Evolutionary conservation across 805 yeast genomes (phyloP).

Genomic region (Candida pseudoglaebosa): DNA sequence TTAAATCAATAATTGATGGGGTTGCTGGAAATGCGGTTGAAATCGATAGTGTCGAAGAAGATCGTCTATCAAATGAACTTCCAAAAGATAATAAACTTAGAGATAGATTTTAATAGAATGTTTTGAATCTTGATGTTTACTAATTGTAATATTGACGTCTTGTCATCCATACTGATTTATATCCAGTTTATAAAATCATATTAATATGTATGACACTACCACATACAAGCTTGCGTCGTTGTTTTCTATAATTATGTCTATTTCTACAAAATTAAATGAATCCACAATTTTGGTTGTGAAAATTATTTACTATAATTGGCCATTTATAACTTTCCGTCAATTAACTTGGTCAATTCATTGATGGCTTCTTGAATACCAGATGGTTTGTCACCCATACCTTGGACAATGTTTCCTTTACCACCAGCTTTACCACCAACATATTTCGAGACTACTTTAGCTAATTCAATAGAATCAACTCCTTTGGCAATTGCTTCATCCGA

Average conservation of each 20-base stretch:
- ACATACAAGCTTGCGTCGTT: background rate
- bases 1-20: slow-evolving; percentile 39
- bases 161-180: background rate
- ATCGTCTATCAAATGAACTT: slow-evolving; percentile 31
- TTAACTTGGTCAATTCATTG: slow-evolving; percentile 57
- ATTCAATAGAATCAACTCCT: slow-evolving; percentile 71
- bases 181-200: background rate
- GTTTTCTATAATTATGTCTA: no score
- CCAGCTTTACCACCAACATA: slow-evolving; percentile 96
- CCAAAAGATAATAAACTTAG: slow-evolving; percentile 7
- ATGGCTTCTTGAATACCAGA: slow-evolving; percentile 70
- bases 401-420: slow-evolving; percentile 94
- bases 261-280: background rate
- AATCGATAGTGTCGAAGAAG: slow-evolving; percentile 56
- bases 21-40: slow-evolving; percentile 52
- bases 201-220: no score
- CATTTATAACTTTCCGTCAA: slow-evolving; percentile 52
- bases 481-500: slow-evolving; percentile 64
- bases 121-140: no score
- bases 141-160: no score
- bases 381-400: slow-evolving; percentile 91
- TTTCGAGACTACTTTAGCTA: slow-evolving; percentile 66
- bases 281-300: no score
- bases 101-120: background rate
- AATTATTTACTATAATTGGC: background rate